Evolutionary conservation across 768 basidiomycete genomes (phyloP).

Genomic region (Calvatia gigantea): DNA sequence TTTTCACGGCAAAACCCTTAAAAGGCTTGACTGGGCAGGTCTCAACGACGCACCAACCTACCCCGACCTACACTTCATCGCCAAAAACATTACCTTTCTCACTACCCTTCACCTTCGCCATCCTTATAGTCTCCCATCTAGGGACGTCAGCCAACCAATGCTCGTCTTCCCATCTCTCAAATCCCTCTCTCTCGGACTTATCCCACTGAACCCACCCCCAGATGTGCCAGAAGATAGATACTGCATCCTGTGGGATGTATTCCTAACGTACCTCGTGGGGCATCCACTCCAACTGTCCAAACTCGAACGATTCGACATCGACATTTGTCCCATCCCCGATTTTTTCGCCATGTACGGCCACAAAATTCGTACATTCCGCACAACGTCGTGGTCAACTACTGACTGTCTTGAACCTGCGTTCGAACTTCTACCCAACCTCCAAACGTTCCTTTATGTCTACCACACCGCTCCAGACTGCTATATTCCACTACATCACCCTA

Average conservation of each 20-base stretch:
- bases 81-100: slow-evolving; percentile 29
- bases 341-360: slow-evolving; percentile 39
- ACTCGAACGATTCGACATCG: slow-evolving; percentile 40
- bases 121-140: slow-evolving; percentile 30
- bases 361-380: slow-evolving; percentile 39
- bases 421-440: slow-evolving; percentile 35
- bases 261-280: slow-evolving; percentile 33
- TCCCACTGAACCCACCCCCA: slow-evolving; percentile 23
- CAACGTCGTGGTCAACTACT: slow-evolving; percentile 25
- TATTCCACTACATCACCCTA: slow-evolving; percentile 33
- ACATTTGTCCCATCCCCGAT: slow-evolving; percentile 29
- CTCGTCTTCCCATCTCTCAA: slow-evolving; percentile 33
- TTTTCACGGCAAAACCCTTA: slow-evolving; percentile 31
- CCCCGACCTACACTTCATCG: slow-evolving; percentile 34
- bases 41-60: slow-evolving; percentile 39
- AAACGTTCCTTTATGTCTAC: slow-evolving; percentile 35
- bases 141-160: slow-evolving; percentile 16
- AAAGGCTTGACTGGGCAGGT: slow-evolving; percentile 42
- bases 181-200: slow-evolving; percentile 39
- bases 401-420: slow-evolving; percentile 33
- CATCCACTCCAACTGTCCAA: slow-evolving; percentile 32
- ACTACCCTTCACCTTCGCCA: slow-evolving; percentile 38
- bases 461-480: slow-evolving; percentile 22
- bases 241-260: slow-evolving; percentile 32
- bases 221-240: slow-evolving; percentile 9